Percentiles rank a stretch among this genome's conserved stretches.
These are phyloP conservation scores for Chaetomium tenue DNA, from an alignment of 495 filamentous ascomycete genomes.

Conservation along the genomic window DNA sequence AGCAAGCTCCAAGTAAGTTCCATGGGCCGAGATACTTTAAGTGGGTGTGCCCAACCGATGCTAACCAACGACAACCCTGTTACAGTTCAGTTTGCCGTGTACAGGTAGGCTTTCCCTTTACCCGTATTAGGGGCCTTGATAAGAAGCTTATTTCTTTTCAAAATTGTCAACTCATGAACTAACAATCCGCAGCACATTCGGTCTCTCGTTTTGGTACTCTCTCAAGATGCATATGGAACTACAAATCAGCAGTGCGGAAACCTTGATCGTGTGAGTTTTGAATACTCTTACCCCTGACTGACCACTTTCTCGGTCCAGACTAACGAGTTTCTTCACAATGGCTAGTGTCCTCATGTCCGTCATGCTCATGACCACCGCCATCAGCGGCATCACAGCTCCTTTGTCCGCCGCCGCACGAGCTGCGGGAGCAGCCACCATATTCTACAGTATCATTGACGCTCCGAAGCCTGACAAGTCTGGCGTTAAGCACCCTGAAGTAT, in stretches of 20 bases:
- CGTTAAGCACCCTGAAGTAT: slow-evolving; percentile 46
- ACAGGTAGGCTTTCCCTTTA: slow-evolving; percentile 34
- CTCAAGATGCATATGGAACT: slow-evolving; percentile 36
- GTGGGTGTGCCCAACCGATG: background rate
- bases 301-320: background rate
- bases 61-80: slow-evolving; percentile 20
- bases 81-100: slow-evolving; percentile 46
- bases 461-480: slow-evolving; percentile 48
- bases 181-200: slow-evolving; percentile 40
- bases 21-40: background rate
- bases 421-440: slow-evolving; percentile 52
- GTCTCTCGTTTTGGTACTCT: slow-evolving; percentile 48
- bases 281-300: background rate
- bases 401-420: slow-evolving; percentile 52
- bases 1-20: slow-evolving; percentile 44
- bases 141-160: too few relatives aligned
- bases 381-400: slow-evolving; percentile 52
- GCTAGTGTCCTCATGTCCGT: slow-evolving; percentile 55
- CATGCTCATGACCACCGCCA: slow-evolving; percentile 54
- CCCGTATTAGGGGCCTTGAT: too few relatives aligned
- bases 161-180: background rate
- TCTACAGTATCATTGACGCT: slow-evolving; percentile 58
- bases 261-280: slow-evolving; percentile 51
- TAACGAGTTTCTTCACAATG: background rate
- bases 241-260: slow-evolving; percentile 33